phyloP scores from a whole-genome alignment of 768 basidiomycete genomes.

The Pleurotus pulmonarius region DNA sequence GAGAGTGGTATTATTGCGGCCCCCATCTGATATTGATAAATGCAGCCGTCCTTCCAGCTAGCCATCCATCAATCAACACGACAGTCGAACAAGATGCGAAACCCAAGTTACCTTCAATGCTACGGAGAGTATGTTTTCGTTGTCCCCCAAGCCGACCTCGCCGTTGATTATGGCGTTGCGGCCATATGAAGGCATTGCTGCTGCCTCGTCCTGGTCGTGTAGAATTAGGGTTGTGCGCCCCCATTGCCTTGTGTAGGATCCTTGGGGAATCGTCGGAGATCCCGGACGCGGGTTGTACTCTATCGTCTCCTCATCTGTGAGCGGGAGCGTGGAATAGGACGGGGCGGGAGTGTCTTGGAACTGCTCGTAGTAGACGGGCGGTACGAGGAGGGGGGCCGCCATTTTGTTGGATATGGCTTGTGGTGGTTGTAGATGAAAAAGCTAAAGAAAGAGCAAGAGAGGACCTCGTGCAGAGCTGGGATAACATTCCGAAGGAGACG shows the following conservation, averaged over 20 bases:
- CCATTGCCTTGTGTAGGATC: constrained; percentile 28
- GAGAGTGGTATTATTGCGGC: constrained; percentile 22
- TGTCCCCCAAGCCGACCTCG: constrained; percentile 28
- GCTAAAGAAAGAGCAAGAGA: background rate
- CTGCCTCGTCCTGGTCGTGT: constrained; percentile 29
- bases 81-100: background rate
- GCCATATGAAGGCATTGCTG: constrained; percentile 30
- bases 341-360: constrained; percentile 18
- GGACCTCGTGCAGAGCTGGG: background rate
- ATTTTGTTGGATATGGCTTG: background rate
- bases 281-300: constrained; percentile 33
- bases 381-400: constrained; percentile 11
- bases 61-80: background rate
- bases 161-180: constrained; percentile 29
- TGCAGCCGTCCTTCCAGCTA: constrained; percentile 33
- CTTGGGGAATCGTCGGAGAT: constrained; percentile 11
- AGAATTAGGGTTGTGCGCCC: constrained; percentile 31
- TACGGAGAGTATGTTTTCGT: constrained; percentile 28
- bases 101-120: constrained; percentile 29
- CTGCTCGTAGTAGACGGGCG: constrained; percentile 11
- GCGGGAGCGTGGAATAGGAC: constrained; percentile 30
- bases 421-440: background rate
- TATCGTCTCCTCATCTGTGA: constrained; percentile 30
- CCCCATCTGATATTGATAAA: constrained; percentile 31
- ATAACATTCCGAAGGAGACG: constrained; percentile 10